Evolutionary conservation across 768 basidiomycete species (phyloP), one percentile per base, ranked within the genome.

Genomic region (Daedalea quercina): DNA sequence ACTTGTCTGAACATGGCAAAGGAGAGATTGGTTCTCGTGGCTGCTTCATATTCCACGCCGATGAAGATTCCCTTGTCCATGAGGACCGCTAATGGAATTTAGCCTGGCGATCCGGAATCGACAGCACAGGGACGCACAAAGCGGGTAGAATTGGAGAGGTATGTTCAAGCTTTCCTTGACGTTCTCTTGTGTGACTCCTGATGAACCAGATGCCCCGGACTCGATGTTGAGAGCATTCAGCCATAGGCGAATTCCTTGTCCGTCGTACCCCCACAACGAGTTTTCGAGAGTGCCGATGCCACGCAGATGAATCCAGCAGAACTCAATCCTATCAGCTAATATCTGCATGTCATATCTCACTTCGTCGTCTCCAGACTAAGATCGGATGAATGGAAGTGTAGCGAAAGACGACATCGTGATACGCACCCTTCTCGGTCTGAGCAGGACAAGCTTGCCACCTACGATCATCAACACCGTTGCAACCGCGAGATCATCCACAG

Each of bases 21-120:
- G 1, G 93, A 82, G 9, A 97, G 71, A 52, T 85, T 88, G 23
- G 76, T 70, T 50, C 90, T 78, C 15, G 85, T 76, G 2, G 82
- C 85, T 2, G 82, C 80, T 67, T 99, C 95, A 53, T 94, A 82
- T 58, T 97, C 94, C 24, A 88, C 90, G 8, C 95, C 95, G 59
- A 97, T 94, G 57, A 99, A 93, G 59, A 99, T 96, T 1, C 94
- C 95, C 65, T 97, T 99, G 68, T 97, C 94, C 94, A 98, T 98
- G 23, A 99, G 78, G 7, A 94, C 93, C 53, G 95, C 95, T 98
- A 60, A 31, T 19, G 31, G 19, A 40, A 50, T 28, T 20, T 34
- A 56, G 34, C 56, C 53, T 56, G 54, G 53, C 17, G n/a, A 54
- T 23, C 41, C 11, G 46, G 9, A 8, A 25, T 54, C 23, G 47